Evolutionary conservation across 192 early-diverging fungal species (phyloP).

Genomic region (Backusella liffmaniae): DNA sequence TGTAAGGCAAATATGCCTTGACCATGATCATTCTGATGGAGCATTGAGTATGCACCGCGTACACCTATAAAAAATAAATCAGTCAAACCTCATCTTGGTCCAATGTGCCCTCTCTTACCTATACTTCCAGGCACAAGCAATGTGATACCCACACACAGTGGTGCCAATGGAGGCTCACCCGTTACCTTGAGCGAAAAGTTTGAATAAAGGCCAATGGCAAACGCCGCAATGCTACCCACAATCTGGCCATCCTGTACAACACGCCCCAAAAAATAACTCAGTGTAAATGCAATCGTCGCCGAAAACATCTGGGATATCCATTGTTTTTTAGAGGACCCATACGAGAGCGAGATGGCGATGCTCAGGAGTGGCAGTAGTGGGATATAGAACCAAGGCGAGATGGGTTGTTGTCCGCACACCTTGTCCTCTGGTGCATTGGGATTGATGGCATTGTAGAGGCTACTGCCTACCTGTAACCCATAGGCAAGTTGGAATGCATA

Average conservation of each 20-base stretch:
- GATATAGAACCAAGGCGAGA: conserved; percentile 41
- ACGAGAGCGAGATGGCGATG: conserved; percentile 54
- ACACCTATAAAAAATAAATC: conserved; percentile 18
- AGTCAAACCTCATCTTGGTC: not conserved
- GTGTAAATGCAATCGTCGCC: conserved; percentile 11
- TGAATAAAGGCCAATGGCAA: conserved; percentile 32
- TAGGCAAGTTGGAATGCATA: conserved; percentile 78
- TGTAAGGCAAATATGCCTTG: conserved; percentile 21
- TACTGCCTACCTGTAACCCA: conserved; percentile 55
- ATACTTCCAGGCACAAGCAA: conserved; percentile 81
- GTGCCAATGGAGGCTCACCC: conserved; percentile 57
- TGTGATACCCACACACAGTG: conserved; percentile 77
- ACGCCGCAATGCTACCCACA: conserved; percentile 27
- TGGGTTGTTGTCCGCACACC: not conserved
- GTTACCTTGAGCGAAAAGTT: conserved; percentile 33
- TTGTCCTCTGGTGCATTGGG: conserved; percentile 18
- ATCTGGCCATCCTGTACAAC: conserved; percentile 26
- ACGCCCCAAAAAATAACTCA: conserved; percentile 18
- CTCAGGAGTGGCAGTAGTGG: conserved; percentile 42
- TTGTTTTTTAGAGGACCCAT: conserved; percentile 54
- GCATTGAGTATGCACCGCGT: conserved; percentile 22
- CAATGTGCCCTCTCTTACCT: conserved; percentile 2
- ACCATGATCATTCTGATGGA: conserved; percentile 21
- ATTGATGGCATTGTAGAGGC: conserved; percentile 30
- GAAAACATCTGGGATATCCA: conserved; percentile 25